Evolutionary conservation across 148 eudicot species (phyloP), one percentile per base, ranked within the genome.

Genomic region (Selenicereus undatus): DNA sequence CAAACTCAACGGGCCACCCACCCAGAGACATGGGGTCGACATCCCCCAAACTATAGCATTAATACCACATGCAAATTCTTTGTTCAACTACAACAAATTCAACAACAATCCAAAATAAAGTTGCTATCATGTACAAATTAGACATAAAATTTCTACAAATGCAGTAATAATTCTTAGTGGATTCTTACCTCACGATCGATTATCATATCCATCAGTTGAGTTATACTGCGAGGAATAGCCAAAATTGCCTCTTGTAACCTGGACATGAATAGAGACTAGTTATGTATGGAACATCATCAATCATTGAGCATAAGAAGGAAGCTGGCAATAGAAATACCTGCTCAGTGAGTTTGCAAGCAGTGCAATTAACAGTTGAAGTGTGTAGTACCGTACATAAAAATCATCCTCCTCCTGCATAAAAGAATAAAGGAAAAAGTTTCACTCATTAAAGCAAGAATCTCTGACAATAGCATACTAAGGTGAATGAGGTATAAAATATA

Each of bases 211-310:
- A 96, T 92, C 65, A 96, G 88, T 81, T 93, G 92, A 71, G 97
- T 96, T 64, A 94, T 91, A 82, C 99, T 98, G 82, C 93, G 98
- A 82, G 98, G 99, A 86, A 89, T 94, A 58, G 93, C 89, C 82
- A 96, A 85, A 87, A 96, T 96, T 77, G 94, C 92, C 89, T 96
- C 99, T 87, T 96, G 99, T 80, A 96, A 89, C 89, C 99, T 96
- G 90, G 79, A 86, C 66, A 89, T 42, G 76, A 88, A 77, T 64
- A 81, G 82, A 77, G 79, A 39, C 78, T 36, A 69, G 82, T 43
- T 76, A 69, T 76, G 60, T 20, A 75, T 39, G 45, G 48, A 82
- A 73, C 11, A 77, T 68, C 62, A 56, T 56, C 16, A 56, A 56
- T 20, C 24, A 36, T 32, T 13, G 4, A 30, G 24, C 32, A 66